Base-by-base conservation (phyloP, 2,329 filamentous ascomycete genomes). In the Penicillium nordicum region DNA sequence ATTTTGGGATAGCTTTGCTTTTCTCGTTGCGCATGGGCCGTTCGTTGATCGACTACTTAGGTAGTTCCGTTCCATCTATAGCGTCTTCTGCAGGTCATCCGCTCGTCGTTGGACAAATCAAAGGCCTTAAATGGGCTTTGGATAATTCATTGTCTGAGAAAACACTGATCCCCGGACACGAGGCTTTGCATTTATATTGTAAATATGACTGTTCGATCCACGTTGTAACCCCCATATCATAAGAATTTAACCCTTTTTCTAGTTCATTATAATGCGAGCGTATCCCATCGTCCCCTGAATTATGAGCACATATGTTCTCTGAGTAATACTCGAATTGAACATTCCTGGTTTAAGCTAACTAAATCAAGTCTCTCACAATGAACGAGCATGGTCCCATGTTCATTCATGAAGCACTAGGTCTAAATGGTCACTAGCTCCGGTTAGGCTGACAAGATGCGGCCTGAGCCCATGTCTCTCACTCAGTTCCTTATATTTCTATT, bases 1-100 rank as follows among this genome's bases (percentile, higher is more conserved):
- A 12, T 29, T 38, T 25, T 12, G 23, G 25, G 21, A 11, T 18
- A 36, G 5, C 23, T 37, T 40, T 52, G 29, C 38, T 54, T 56
- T 50, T 49, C 45, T 53, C 47, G 30, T 41, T 29, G 58, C 62
- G 67, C 67, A 69, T 66, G 67, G 68, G 37, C 67, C 66, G 59
- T 65, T 62, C 64, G 59, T 65, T 60, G 63, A 67, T 67, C 64
- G 59, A 50, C 63, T 50, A 30, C 21, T 21, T 36, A 11, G 3
- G 53, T 62, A 65, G 61, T 60, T 60, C n/a, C 40, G 51, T 14
- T 45, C 47, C 21, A 25, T 50, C 51, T 51, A 57, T 41, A 38
- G 55, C 14, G 14, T 32, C 34, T 48, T 37, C 37, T 38, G 34
- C 23, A 47, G 59, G 66, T 68, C 66, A 69, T 66, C 67, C 64